These are phyloP conservation scores for Suillus paluster DNA, from an alignment of 768 basidiomycete genomes.

Conservation along the genomic window DNA sequence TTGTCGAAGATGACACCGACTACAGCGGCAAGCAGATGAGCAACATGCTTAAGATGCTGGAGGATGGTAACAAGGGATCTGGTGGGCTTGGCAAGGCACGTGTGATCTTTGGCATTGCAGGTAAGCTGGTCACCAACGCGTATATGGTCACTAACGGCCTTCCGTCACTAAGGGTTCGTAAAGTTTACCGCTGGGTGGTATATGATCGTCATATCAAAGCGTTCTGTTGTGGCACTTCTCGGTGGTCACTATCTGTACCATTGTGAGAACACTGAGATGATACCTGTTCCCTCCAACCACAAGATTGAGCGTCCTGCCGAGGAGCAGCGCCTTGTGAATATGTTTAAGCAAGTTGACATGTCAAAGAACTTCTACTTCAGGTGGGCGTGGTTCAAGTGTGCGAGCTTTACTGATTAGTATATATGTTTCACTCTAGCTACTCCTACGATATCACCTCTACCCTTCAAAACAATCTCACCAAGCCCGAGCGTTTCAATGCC, in stretches of 20 bases:
- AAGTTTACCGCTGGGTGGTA: constrained; percentile 97
- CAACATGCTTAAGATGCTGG: constrained; percentile 90
- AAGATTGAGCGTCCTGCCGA: constrained; percentile 88
- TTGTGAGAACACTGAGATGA: constrained; percentile 87
- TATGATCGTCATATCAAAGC: constrained; percentile 87
- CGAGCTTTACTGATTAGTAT: constrained; percentile 3
- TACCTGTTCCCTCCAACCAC: constrained; percentile 77
- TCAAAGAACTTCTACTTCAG: constrained; percentile 99
- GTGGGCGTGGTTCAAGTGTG: constrained; percentile 39
- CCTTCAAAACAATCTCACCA: constrained; percentile 87
- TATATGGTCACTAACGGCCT: neutral
- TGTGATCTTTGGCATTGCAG: constrained; percentile 83
- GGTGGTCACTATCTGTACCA: constrained; percentile 98
- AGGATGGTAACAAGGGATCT: constrained; percentile 88
- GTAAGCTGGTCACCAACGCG: constrained; percentile 40
- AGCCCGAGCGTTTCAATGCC: constrained; percentile 46
- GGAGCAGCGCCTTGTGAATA: constrained; percentile 85
- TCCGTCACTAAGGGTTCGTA: constrained; percentile 68
- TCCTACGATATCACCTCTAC: constrained; percentile 98
- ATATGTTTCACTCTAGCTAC: constrained; percentile 56
- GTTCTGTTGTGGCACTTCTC: constrained; percentile 89
- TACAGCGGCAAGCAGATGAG: constrained; percentile 92
- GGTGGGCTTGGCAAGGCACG: constrained; percentile 85
- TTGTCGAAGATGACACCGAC: constrained; percentile 86
- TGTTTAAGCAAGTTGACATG: constrained; percentile 97